phyloP scores from a whole-genome alignment of 371 early-diverging fungal species.

The Apophysomyces ossiformis region DNA sequence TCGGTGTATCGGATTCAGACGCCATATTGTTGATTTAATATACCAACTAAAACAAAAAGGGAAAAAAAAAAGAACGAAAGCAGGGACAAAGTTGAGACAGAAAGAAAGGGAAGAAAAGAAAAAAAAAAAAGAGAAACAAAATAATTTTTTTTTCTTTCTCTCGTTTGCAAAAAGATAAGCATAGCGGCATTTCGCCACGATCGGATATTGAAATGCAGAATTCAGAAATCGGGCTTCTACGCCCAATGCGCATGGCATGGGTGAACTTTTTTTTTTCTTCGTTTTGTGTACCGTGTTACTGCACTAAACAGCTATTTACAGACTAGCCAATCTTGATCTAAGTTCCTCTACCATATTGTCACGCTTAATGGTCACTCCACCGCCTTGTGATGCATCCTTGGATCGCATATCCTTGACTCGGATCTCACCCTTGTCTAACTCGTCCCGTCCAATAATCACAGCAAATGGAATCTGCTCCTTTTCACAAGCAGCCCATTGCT shows the following conservation, averaged over 20 bases:
- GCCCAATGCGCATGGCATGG: neutral
- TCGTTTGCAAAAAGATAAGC: no score
- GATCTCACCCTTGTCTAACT: conserved; percentile 75
- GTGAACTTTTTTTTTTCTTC: neutral
- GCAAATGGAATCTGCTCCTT: conserved; percentile 87
- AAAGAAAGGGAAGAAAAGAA: no score
- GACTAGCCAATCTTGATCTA: conserved; percentile 25
- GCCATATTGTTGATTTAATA: neutral
- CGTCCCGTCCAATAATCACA: conserved; percentile 87
- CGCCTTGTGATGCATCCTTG: conserved; percentile 62
- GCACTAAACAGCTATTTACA: neutral
- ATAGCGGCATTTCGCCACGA: neutral
- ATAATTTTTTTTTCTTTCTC: no score
- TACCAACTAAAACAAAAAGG: neutral
- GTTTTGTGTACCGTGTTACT: neutral
- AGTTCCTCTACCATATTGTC: conserved; percentile 69
- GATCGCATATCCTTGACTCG: conserved; percentile 85
- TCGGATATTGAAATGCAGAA: conserved; percentile 6
- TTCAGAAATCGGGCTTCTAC: neutral
- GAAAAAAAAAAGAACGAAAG: neutral
- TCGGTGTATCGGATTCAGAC: neutral
- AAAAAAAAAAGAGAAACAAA: no score
- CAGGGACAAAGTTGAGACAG: neutral
- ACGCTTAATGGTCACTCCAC: conserved; percentile 60
- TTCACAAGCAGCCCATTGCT: conserved; percentile 83